phyloP scores from a whole-genome alignment of 192 early-diverging fungal genomes.

The Backusella westeae region DNA sequence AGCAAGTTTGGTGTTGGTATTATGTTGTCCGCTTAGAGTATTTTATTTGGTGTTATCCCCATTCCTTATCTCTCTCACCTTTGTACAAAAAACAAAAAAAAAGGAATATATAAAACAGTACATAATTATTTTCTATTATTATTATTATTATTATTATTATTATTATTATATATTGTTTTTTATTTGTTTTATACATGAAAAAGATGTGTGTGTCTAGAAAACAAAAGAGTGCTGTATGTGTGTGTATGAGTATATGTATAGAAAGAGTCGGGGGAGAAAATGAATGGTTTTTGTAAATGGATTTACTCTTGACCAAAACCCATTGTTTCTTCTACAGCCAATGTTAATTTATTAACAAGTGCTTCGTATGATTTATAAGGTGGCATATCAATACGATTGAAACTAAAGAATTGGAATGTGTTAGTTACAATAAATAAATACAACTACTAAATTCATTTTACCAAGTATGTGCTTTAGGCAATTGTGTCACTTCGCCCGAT shows the following conservation, averaged over 20 bases:
- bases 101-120: not conserved
- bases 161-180: not conserved
- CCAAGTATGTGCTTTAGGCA: constrained; percentile 97
- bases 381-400: constrained; percentile 97
- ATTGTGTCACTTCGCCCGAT: constrained; percentile 75
- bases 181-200: not conserved
- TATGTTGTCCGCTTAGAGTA: constrained; percentile 76
- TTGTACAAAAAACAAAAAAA: not conserved
- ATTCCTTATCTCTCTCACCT: not conserved
- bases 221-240: not conserved
- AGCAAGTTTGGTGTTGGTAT: constrained; percentile 86
- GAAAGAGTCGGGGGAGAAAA: too few species aligned
- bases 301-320: constrained; percentile 86
- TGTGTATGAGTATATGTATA: not conserved
- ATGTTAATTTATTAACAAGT: constrained; percentile 52
- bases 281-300: not conserved
- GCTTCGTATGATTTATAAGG: constrained; percentile 83
- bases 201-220: not conserved
- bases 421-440: not conserved
- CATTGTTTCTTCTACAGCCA: constrained; percentile 96
- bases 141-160: not conserved
- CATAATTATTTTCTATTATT: not conserved
- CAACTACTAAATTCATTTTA: constrained; percentile 21
- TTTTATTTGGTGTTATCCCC: not conserved
- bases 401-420: constrained; percentile 42